phyloP scores from a whole-genome alignment of 2,329 filamentous ascomycete genomes.

The Pestalotiopsis sp. region DNA sequence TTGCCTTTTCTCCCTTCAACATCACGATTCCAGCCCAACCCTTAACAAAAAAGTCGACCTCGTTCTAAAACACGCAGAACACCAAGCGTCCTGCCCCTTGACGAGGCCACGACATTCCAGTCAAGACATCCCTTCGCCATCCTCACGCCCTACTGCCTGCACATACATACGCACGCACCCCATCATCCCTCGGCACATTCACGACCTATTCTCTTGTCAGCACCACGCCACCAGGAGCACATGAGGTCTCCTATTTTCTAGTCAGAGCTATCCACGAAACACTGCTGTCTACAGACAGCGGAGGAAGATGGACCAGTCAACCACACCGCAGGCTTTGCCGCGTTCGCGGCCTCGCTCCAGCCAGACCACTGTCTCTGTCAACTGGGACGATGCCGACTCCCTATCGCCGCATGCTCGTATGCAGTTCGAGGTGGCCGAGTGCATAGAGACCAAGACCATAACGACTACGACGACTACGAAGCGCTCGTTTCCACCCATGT shows the following conservation, averaged over 20 bases:
- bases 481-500: constrained; percentile 80
- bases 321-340: constrained; percentile 18
- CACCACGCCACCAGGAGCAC: neutral
- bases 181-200: neutral
- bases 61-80: neutral
- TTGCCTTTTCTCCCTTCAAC: neutral
- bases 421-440: constrained; percentile 65
- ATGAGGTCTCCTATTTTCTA: neutral
- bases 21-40: neutral
- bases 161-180: neutral
- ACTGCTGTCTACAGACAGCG: constrained; percentile 3
- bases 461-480: constrained; percentile 93
- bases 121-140: neutral
- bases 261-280: constrained; percentile 2
- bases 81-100: neutral
- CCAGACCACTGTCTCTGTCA: constrained; percentile 49
- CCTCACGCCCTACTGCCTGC: neutral
- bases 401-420: constrained; percentile 42
- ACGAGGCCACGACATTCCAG: neutral
- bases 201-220: neutral
- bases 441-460: constrained; percentile 71
- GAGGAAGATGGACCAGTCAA: constrained; percentile 18
- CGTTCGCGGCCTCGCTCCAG: constrained; percentile 39
- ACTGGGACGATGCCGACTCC: constrained; percentile 45
- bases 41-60: neutral